Base-by-base conservation (phyloP, 2,329 filamentous ascomycete species). In the Blastomyces gilchristii region DNA sequence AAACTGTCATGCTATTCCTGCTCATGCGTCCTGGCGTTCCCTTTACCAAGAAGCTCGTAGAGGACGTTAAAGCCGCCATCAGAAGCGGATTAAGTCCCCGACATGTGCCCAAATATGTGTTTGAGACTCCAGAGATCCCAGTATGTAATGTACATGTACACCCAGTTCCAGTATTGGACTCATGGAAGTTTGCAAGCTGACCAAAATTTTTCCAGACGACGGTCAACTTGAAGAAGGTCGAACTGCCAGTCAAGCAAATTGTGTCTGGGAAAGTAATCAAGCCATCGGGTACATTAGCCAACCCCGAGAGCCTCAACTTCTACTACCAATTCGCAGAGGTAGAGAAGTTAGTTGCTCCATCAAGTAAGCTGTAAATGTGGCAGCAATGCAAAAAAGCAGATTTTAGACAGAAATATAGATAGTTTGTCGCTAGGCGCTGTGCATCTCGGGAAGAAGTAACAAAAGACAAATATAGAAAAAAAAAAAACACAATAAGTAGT, bases 151-250 rank as follows among this genome's bases (percentile, higher is more conserved):
- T 22, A 22, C n/a, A 22, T 22, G n/a, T 81, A 34, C 11, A 22
- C 25, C 11, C 49, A 50, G n/a, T 37, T 58, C 61, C 16, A n/a
- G 54, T 56, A 52, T n/a, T 52, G 14, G 34, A 12, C 9, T 43
- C 7, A 34, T 11, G 7, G 18, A 22, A 43, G n/a, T 28, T 39
- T 41, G n/a, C 9, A 28, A 56, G 57, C 43, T 63, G 47, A 60
- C 45, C 25, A 39, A 31, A 39, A 52, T n/a, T 25, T 16, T 22
- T 34, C 56, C 57, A 91, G 85, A 89, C 86, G 0, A 94, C 90
- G 0, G 85, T 94, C 66, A 94, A 93, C 71, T 75, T 90, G 59
- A 94, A 94, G 73, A 94, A 94, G 74, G 90, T 94, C 3, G 90
- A 94, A 73, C 69, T 94, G 61, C 89, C 89, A 0, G 87, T 94